Evolutionary conservation across 139 green algal species (phyloP), one percentile per base, ranked within the genome.

Genomic region (Coelastrella sp.): DNA sequence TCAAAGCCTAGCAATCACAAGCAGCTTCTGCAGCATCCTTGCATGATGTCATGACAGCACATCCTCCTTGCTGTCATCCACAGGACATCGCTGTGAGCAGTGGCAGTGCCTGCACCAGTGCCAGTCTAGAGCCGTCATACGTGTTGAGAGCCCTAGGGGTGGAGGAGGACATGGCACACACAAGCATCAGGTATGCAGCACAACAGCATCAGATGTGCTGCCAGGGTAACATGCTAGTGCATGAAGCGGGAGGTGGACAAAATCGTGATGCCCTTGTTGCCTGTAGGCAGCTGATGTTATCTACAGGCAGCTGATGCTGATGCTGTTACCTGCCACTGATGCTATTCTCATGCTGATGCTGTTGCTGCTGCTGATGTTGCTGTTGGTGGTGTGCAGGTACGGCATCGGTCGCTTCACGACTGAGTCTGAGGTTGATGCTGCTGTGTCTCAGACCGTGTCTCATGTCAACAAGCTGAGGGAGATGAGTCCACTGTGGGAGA

Each of bases 161-260:
- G 87, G 97, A 99, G 79, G 98, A 99, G 89, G 98, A 99, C 87
- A 99, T 99, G 96, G 98, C 98, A 17, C 97, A 99, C 95, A 99
- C 97, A 17, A 95, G 85, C 72, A 95, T 98, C 68, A 92, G 84
- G 84, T 88, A 27, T 4, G 82, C 22, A 57, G 11, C 8, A 63
- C 3, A 57, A 27, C 22, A 22, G 68, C 15, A 76, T 17, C 25
- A 19, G 25, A 59, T 58, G 72, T 17, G 65, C 65, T n/a, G 65
- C 65, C 15, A 73, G 65, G 65, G 4, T 4, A 4, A 73, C 15
- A 19, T 7, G 65, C 65, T n/a, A 73, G 4, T 73, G 4, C 65
- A 73, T 1, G 35, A 49, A 3, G 35, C 35, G 35, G 35, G 1
- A 49, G 35, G 35, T 49, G 35, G 35, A 49, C 35, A 49, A 49